These are phyloP conservation scores for Sarocladium oryzae DNA, from an alignment of 2,329 filamentous ascomycete genomes.

Conservation along the genomic window DNA sequence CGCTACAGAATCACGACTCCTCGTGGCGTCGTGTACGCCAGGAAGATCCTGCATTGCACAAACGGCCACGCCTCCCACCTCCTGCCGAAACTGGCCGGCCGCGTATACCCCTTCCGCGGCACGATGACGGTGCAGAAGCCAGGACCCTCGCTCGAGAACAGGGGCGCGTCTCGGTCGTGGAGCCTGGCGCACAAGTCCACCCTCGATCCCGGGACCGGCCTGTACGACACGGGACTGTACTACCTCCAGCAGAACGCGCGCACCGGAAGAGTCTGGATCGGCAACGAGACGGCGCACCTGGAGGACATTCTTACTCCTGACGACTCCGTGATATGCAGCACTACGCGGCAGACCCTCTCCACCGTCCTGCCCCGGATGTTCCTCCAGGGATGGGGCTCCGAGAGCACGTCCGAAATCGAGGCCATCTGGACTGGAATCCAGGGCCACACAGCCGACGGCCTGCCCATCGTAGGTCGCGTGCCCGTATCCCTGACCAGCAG, in stretches of 20 bases:
- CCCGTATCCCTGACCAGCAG: constrained; percentile 20
- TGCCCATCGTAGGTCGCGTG: constrained; percentile 41
- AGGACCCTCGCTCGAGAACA: constrained; percentile 20
- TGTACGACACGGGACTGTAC: constrained; percentile 20
- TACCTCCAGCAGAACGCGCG: constrained; percentile 20
- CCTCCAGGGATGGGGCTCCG: constrained; percentile 20
- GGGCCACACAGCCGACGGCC: constrained; percentile 35
- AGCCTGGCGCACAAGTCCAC: constrained; percentile 33
- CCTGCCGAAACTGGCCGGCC: constrained; percentile 37
- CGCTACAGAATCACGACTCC: constrained; percentile 37
- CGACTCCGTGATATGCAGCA: constrained; percentile 32
- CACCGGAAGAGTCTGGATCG: constrained; percentile 41
- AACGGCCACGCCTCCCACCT: constrained; percentile 46
- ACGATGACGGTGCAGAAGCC: constrained; percentile 44
- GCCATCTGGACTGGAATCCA: constrained; percentile 42
- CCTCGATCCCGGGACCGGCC: constrained; percentile 41
- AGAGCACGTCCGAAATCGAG: constrained; percentile 21
- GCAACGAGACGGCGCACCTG: constrained; percentile 36
- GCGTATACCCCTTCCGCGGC: constrained; percentile 34
- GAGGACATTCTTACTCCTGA: constrained; percentile 36
- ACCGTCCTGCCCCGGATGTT: constrained; percentile 34
- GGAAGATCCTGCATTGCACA: constrained; percentile 48
- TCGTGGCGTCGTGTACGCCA: constrained; percentile 36
- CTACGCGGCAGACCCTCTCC: constrained; percentile 24
- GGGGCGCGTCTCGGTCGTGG: constrained; percentile 35